Conservation (phyloP, 2,329 filamentous ascomycete genomes). For the Dactylellina drechsleri region DNA sequence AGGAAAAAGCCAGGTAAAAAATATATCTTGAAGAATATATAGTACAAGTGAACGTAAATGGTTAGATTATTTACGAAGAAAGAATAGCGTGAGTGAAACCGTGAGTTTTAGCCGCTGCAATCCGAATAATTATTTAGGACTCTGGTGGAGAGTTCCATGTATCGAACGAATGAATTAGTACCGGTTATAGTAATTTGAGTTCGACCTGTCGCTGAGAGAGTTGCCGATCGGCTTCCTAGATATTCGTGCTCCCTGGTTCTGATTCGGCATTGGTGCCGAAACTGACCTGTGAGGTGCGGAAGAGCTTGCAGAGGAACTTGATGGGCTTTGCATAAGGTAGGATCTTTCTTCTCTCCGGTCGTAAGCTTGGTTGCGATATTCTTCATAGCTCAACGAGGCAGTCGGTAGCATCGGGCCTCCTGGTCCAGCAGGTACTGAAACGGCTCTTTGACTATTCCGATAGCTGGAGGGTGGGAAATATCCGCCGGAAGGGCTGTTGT, state of each 20-base stretch:
- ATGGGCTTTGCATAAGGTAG: slow-evolving; percentile 14
- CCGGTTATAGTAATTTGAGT: slow-evolving; percentile 5
- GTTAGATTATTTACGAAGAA: slow-evolving; percentile 27
- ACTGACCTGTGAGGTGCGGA: slow-evolving; percentile 42
- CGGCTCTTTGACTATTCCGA: slow-evolving; percentile 32
- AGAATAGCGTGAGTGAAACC: slow-evolving; percentile 1
- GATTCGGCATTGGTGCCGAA: slow-evolving; percentile 35
- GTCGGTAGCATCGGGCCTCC: slow-evolving; percentile 35
- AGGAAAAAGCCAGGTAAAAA: slow-evolving; percentile 16
- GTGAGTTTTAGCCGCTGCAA: no score
- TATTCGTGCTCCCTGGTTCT: slow-evolving; percentile 18
- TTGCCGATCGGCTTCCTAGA: slow-evolving; percentile 36
- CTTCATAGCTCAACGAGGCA: slow-evolving; percentile 49
- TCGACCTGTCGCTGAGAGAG: slow-evolving; percentile 27
- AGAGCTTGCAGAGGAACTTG: background rate
- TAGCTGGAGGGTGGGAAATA: slow-evolving; percentile 45
- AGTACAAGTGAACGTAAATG: slow-evolving; percentile 40
- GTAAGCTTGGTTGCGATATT: slow-evolving; percentile 37
- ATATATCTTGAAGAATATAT: slow-evolving; percentile 26
- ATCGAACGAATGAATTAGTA: background rate
- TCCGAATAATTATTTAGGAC: background rate
- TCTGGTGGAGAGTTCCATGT: background rate
- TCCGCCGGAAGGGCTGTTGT: slow-evolving; percentile 22
- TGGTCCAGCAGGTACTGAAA: slow-evolving; percentile 31
- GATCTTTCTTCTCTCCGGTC: slow-evolving; percentile 28